Percentiles rank a stretch among this genome's conserved stretches.
phyloP scores from a whole-genome alignment of 805 yeast genomes.

The Phaffomyces opuntiae region DNA sequence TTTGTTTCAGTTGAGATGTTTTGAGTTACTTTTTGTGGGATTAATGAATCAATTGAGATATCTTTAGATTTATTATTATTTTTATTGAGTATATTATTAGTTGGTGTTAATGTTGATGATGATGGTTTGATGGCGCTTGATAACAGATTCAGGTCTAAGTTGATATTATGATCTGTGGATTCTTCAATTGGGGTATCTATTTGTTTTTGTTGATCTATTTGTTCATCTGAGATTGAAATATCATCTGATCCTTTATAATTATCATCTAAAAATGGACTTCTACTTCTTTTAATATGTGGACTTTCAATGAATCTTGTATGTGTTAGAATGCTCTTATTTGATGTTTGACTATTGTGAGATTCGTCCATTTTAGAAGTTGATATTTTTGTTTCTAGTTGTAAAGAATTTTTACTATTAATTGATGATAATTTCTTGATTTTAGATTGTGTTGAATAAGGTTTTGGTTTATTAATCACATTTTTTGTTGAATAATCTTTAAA shows the following conservation, averaged over 20 bases:
- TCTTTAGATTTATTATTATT: no score
- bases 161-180: slow-evolving; percentile 23
- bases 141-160: background rate
- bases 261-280: slow-evolving; percentile 22
- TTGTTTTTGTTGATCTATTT: slow-evolving; percentile 1
- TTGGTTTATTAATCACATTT: no score
- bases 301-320: slow-evolving; percentile 16
- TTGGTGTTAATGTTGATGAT: no score
- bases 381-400: background rate
- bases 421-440: background rate
- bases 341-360: slow-evolving; percentile 8
- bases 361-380: background rate
- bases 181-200: slow-evolving; percentile 23
- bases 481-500: no score
- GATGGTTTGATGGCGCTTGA: no score
- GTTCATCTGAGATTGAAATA: slow-evolving; percentile 6
- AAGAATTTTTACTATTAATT: no score
- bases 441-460: background rate
- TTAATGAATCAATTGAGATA: background rate
- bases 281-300: slow-evolving; percentile 15
- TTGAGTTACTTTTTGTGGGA: background rate
- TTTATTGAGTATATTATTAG: no score
- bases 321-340: slow-evolving; percentile 13
- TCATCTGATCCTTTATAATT: slow-evolving; percentile 14
- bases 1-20: background rate